Base-by-base conservation (phyloP, 306 rosid genomes). In the Prunus armeniaca region DNA sequence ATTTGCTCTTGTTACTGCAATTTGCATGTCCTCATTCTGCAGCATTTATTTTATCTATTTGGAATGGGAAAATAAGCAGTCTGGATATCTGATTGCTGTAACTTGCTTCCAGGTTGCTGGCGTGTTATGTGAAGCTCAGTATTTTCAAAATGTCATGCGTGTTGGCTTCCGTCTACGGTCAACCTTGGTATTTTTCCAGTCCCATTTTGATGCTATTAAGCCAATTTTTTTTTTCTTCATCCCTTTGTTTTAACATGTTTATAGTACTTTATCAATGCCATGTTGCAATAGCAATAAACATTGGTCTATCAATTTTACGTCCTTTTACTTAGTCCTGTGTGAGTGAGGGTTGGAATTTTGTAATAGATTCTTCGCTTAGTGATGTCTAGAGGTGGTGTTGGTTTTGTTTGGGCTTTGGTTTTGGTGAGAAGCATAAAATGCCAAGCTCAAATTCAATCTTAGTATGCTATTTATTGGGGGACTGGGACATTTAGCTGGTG, bases 121-220 rank as follows among this genome's bases (percentile, higher is more conserved):
- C 64, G 99, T 95, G 63, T 80, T 95, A 80, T 88, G 60, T 69
- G 99, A 95, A 90, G 99, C 96, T 79, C 99, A 95, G 72, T 95
- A 95, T 84, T 95, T 95, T 86, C 99, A 95, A 86, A 92, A 95
- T 81, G 97, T 90, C 71, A 92, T 95, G 93, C 97, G 99, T 45
- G 92, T 89, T 87, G 99, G 97, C 78, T 95, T 7, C 34, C 84
- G 96, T 76, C 80, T 95, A 72, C 86, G 96, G 76, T 84, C 99
- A 72, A 90, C 99, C 62, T 76, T 95, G 99, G 99, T 95, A 91
- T 27, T 27, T 78, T 68, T 8, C 57, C 38, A 65, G 38, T 1
- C n/a, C 27, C 15, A 2, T 54, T 67, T 69, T 62, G 66, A 38
- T 56, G 47, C 58, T 78, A 28, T 55, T 58, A 50, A 27, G 57